A percentile compares a stretch with the other conserved stretches of the same genome.
phyloP scores from a whole-genome alignment of 2,329 filamentous ascomycete genomes.

The Ascocoryne sarcoides region DNA sequence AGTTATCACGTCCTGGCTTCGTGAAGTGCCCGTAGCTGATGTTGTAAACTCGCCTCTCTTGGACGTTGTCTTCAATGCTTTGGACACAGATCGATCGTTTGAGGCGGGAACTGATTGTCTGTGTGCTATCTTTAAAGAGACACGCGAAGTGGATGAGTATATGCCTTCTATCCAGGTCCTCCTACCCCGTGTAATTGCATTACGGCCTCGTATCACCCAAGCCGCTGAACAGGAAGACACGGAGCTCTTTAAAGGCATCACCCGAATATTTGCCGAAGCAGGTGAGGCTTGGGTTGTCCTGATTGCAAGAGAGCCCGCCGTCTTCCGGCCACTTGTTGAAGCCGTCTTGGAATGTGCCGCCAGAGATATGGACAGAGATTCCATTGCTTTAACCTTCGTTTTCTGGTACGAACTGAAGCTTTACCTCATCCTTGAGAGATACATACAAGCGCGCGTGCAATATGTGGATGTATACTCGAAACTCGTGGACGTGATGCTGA shows the following conservation, averaged over 20 bases:
- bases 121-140: constrained; percentile 86
- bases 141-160: constrained; percentile 86
- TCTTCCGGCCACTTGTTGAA: constrained; percentile 81
- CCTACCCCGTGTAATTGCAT: constrained; percentile 68
- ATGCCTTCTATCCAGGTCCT: constrained; percentile 72
- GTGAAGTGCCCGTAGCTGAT: constrained; percentile 77
- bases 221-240: constrained; percentile 72
- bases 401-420: constrained; percentile 99
- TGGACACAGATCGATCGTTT: constrained; percentile 69
- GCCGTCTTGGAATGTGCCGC: constrained; percentile 86
- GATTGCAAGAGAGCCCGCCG: constrained; percentile 71
- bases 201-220: constrained; percentile 68
- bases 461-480: constrained; percentile 77
- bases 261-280: constrained; percentile 83
- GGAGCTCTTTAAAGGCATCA: constrained; percentile 80
- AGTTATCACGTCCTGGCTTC: constrained; percentile 93
- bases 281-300: constrained; percentile 91
- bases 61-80: constrained; percentile 67
- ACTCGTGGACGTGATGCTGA: constrained; percentile 87
- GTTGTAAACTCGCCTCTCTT: constrained; percentile 82
- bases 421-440: constrained; percentile 84
- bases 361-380: constrained; percentile 80
- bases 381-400: constrained; percentile 85
- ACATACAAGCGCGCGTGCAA: constrained; percentile 70
- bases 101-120: constrained; percentile 87